Evolutionary conservation across 805 yeast species (phyloP).

Genomic region (Saccharomycopsis javanensis): DNA sequence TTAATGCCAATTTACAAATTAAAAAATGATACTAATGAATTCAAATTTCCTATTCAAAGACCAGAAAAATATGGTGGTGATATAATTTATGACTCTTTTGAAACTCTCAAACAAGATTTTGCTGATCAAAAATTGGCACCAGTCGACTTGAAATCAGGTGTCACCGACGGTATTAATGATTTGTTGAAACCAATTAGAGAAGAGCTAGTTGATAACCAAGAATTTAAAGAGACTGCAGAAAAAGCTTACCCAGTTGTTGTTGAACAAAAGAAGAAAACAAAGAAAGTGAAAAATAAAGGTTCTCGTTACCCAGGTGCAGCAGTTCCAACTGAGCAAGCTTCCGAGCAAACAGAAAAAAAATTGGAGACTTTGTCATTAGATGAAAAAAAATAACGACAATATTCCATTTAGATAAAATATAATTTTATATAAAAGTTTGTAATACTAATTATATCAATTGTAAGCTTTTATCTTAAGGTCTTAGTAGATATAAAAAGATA

Average conservation of each 20-base stretch:
- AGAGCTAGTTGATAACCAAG: slow-evolving; percentile 49
- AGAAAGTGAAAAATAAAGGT: slow-evolving; percentile 74
- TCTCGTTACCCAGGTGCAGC: slow-evolving; percentile 84
- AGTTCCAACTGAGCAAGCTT: slow-evolving; percentile 22
- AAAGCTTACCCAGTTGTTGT: slow-evolving; percentile 79
- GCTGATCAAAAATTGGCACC: slow-evolving; percentile 73
- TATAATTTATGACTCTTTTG: slow-evolving; percentile 58
- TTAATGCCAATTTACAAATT: slow-evolving; percentile 79
- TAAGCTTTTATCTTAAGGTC: not conserved
- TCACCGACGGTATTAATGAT: slow-evolving; percentile 71
- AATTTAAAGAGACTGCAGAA: slow-evolving; percentile 62
- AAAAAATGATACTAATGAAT: slow-evolving; percentile 38
- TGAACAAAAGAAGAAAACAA: slow-evolving; percentile 57
- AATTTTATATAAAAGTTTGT: not conserved
- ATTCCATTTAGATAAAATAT: not conserved
- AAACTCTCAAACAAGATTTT: slow-evolving; percentile 61
- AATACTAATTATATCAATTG: not conserved
- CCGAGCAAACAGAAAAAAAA: slow-evolving; percentile 23
- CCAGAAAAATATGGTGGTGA: slow-evolving; percentile 98
- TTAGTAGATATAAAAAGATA: too few species aligned
- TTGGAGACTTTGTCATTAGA: slow-evolving; percentile 22
- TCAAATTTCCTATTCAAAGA: slow-evolving; percentile 68
- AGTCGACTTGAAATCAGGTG: slow-evolving; percentile 89
- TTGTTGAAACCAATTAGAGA: slow-evolving; percentile 79
- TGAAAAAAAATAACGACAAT: not conserved